Conservation (phyloP, 2,329 filamentous ascomycete species). For the Plectosphaerella sp. region DNA sequence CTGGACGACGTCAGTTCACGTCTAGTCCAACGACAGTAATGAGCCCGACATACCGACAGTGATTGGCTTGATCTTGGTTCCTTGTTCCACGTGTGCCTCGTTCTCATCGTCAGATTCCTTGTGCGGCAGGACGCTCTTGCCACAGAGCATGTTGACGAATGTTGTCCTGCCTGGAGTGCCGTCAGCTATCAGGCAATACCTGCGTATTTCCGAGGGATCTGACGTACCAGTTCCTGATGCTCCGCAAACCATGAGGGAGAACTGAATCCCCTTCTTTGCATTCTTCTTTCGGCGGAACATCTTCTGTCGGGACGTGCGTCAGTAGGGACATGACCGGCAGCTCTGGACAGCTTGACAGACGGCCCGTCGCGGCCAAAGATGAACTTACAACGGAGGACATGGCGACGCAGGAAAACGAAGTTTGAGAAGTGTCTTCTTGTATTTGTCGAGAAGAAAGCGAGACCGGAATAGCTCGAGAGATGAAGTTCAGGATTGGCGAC, state of each 20-base stretch:
- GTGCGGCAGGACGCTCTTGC: constrained; percentile 82
- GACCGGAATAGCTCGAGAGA: too few relatives aligned
- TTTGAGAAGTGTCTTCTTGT: too few relatives aligned
- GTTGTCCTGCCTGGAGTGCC: constrained; percentile 76
- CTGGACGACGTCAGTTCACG: constrained; percentile 34
- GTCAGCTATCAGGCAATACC: constrained; percentile 2
- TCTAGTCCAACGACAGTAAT: background rate
- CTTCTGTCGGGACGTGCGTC: constrained; percentile 48
- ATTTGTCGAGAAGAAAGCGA: too few relatives aligned
- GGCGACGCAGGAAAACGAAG: too few relatives aligned
- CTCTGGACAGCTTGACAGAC: too few relatives aligned
- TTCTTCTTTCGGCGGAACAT: constrained; percentile 99
- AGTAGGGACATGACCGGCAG: background rate
- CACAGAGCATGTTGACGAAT: constrained; percentile 98
- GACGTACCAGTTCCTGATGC: constrained; percentile 91
- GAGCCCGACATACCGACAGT: constrained; percentile 69
- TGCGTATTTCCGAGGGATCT: constrained; percentile 5
- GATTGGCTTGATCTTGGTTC: constrained; percentile 96
- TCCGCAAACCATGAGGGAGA: constrained; percentile 99
- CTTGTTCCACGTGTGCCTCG: constrained; percentile 89
- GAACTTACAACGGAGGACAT: too few relatives aligned
- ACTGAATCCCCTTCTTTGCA: constrained; percentile 99
- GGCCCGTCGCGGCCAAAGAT: too few relatives aligned
- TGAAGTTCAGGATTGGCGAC: too few relatives aligned
- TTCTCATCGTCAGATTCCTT: constrained; percentile 91